Percentiles rank a stretch among this genome's conserved stretches.
Conservation (phyloP, 176 grass and related monocot species). For the Puccinellia tenuiflora region DNA sequence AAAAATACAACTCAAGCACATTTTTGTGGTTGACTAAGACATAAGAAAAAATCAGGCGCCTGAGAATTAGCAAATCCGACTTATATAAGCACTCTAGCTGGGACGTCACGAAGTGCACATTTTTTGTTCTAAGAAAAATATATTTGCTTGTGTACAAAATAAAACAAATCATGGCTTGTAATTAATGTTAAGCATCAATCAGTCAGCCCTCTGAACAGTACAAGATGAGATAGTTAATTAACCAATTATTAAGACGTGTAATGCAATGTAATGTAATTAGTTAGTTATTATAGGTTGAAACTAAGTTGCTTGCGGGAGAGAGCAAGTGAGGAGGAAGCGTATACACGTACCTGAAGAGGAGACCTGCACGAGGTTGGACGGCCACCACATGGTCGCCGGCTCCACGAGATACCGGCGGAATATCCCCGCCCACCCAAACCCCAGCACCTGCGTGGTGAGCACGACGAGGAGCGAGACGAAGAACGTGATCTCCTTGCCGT, state of each 20-base stretch:
- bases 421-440: conserved; percentile 91
- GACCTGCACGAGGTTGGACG: conserved; percentile 91
- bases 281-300: neutral
- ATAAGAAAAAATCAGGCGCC: too few species aligned
- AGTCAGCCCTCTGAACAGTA: neutral
- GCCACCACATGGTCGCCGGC: conserved; percentile 98
- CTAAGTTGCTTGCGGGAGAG: neutral
- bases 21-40: too few species aligned
- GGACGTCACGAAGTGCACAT: neutral
- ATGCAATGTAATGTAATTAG: neutral
- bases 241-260: neutral
- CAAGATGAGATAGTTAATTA: neutral
- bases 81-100: neutral
- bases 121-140: too few species aligned
- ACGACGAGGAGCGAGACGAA: conserved; percentile 87
- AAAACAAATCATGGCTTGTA: neutral
- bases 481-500: conserved; percentile 74
- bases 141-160: neutral
- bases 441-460: conserved; percentile 87
- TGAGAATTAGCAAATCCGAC: too few species aligned
- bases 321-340: neutral
- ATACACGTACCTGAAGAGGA: conserved; percentile 79
- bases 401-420: conserved; percentile 94
- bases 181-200: neutral
- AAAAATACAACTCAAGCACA: too few species aligned